A percentile compares a stretch with the other conserved stretches of the same genome.
Conservation (phyloP, 345 rosid species). For the Adansonia digitata region DNA sequence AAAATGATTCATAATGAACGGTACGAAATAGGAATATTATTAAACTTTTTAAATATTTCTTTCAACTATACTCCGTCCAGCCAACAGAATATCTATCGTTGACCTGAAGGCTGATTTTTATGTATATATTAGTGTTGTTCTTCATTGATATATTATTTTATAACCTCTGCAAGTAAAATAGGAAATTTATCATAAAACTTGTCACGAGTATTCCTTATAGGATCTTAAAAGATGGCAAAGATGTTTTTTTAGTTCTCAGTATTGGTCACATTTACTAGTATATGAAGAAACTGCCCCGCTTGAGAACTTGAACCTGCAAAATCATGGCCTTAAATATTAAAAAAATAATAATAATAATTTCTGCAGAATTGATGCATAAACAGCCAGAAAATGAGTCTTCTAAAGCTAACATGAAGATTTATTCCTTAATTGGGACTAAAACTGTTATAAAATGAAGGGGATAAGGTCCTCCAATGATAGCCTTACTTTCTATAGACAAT, state of each 20-base stretch:
- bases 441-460: conserved; percentile 26
- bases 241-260: neutral
- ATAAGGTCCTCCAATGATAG: conserved; percentile 51
- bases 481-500: conserved; percentile 27
- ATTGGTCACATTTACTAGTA: neutral
- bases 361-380: neutral
- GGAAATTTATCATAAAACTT: neutral
- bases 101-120: no score
- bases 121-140: no score
- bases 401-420: conserved; percentile 19
- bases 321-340: neutral
- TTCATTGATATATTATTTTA: no score
- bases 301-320: neutral
- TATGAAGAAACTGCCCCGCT: neutral
- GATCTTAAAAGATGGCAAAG: neutral
- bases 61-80: no score
- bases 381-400: neutral
- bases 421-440: conserved; percentile 19
- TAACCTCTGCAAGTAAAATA: no score
- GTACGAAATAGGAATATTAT: no score
- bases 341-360: neutral
- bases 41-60: neutral
- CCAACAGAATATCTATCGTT: no score
- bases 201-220: neutral
- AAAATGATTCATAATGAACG: neutral